Evolutionary conservation across 177 flowering plant genomes (phyloP), one percentile per base, ranked within the genome.

Genomic region (Vitis hybrid): DNA sequence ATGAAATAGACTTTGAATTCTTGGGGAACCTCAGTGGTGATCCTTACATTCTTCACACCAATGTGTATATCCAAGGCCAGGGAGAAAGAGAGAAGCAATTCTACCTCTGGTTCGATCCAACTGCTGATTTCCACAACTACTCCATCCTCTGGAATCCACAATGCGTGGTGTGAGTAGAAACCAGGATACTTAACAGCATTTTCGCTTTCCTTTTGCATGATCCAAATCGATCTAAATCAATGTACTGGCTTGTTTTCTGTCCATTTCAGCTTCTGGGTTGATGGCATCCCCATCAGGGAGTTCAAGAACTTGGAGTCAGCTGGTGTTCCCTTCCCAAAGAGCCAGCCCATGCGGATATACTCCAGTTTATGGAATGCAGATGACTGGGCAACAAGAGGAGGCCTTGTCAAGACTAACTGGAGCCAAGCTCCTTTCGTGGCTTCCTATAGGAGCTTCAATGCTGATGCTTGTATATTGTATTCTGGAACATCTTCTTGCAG

Each of bases 381-480:
- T n/a, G 72, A 79, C 39, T 79, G 82, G 82, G 82, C 82, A 2
- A 79, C 82, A 18, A 61, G 74, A 8, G 82, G 82, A 6, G 82
- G 82, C 3, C 67, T 73, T 3, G 77, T 76, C 5, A 79, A 79
- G 73, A 76, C 79, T 1, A 73, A 80, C 57, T 80, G 82, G 82
- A 61, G 22, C 56, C 70, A 71, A 48, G 82, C 82, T 2, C 82
- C 82, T 8, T 80, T 79, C 77, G 60, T 62, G 7, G 74, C 82
- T 12, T 73, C 77, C 12, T 79, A 62, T 63, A 57, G 68, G 22
- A 59, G 39, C 53, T 76, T 76, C 68, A 55, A 70, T 10, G 71
- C 74, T 53, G 52, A 78, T 1, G 80, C 82, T 2, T 79, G 81
- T 19, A 22, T 57, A 14, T 69, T 64, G 61, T 55, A 77, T 8